Percentiles rank a stretch among this genome's conserved stretches.
Conservation (phyloP, 139 green algal species). For the Tetradesmus lagerheimii region DNA sequence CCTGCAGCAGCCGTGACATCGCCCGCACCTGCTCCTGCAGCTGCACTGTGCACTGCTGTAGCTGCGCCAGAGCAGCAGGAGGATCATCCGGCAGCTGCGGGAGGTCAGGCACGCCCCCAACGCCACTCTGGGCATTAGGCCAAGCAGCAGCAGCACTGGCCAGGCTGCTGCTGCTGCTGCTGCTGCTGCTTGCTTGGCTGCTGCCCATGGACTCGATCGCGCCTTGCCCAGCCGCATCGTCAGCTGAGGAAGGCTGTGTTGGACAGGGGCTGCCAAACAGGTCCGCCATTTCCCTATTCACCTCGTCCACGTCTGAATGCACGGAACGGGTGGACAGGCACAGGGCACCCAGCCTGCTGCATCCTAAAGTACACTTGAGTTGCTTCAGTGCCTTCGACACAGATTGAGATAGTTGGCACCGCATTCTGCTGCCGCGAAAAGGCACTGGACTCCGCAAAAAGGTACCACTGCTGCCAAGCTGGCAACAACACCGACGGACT, state of each 20-base stretch:
- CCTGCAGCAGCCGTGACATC: conserved; percentile 11
- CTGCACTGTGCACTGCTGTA: conserved; percentile 19
- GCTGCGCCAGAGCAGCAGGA: conserved; percentile 1
- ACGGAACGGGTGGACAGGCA: neutral
- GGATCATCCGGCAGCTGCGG: neutral
- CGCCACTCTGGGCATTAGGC: neutral
- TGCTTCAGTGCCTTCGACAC: neutral
- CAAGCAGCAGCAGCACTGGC: neutral
- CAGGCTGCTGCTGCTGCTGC: neutral
- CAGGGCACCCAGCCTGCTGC: neutral
- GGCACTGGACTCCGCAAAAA: neutral
- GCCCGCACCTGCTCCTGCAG: conserved; percentile 12
- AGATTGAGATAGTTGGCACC: neutral
- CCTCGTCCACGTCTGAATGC: conserved; percentile 16
- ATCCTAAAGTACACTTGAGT: neutral
- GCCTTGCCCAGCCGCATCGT: neutral
- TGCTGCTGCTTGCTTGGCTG: neutral
- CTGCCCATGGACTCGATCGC: neutral
- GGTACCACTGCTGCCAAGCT: neutral
- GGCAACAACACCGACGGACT: neutral
- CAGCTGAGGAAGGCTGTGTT: neutral
- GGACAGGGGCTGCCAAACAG: conserved; percentile 43
- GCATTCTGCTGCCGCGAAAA: neutral
- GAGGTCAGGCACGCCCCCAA: neutral
- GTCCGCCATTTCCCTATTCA: conserved; percentile 46